A percentile compares a stretch with the other conserved stretches of the same genome.
Evolutionary conservation across 805 yeast species (phyloP).

Genomic region (Candida stauntonica): DNA sequence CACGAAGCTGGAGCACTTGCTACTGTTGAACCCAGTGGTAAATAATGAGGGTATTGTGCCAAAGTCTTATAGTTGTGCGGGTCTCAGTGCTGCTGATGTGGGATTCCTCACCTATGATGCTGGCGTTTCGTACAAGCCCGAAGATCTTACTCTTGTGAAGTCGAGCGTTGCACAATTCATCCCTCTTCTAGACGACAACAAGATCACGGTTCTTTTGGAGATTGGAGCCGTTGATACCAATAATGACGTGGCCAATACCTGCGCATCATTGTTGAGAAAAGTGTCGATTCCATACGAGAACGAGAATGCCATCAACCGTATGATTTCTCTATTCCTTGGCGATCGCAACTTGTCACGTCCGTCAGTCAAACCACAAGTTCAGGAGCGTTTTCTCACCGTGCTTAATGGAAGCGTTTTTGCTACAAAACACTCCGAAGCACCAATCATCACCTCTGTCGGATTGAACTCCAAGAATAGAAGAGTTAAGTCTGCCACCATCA

Average conservation of each 20-base stretch:
- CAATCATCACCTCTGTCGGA: slow-evolving; percentile 54
- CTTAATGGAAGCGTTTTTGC: slow-evolving; percentile 51
- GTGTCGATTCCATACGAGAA: slow-evolving; percentile 50
- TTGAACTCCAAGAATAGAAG: slow-evolving; percentile 30
- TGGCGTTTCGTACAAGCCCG: slow-evolving; percentile 53
- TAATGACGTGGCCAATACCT: slow-evolving; percentile 50
- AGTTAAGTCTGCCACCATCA: slow-evolving; percentile 53
- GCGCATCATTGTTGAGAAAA: slow-evolving; percentile 48
- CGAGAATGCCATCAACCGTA: slow-evolving; percentile 34
- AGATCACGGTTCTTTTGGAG: slow-evolving; percentile 45
- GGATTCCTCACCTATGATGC: slow-evolving; percentile 65
- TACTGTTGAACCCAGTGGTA: slow-evolving; percentile 49
- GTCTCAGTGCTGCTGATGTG: slow-evolving; percentile 53
- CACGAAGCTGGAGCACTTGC: slow-evolving; percentile 47
- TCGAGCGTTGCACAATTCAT: slow-evolving; percentile 39
- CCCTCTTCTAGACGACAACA: slow-evolving; percentile 29
- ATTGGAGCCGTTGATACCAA: slow-evolving; percentile 62
- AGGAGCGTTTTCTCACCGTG: slow-evolving; percentile 48
- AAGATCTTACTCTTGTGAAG: slow-evolving; percentile 41
- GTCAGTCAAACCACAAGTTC: slow-evolving; percentile 50
- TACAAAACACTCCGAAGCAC: slow-evolving; percentile 37
- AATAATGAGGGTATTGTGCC: slow-evolving; percentile 37
- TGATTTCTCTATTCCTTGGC: slow-evolving; percentile 52
- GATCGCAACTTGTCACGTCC: slow-evolving; percentile 35
- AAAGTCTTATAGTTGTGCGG: slow-evolving; percentile 51